Percentiles rank a stretch among this genome's conserved stretches.
Evolutionary conservation across 208 protist species (phyloP).

Genomic region (Porcisia hertigi): DNA sequence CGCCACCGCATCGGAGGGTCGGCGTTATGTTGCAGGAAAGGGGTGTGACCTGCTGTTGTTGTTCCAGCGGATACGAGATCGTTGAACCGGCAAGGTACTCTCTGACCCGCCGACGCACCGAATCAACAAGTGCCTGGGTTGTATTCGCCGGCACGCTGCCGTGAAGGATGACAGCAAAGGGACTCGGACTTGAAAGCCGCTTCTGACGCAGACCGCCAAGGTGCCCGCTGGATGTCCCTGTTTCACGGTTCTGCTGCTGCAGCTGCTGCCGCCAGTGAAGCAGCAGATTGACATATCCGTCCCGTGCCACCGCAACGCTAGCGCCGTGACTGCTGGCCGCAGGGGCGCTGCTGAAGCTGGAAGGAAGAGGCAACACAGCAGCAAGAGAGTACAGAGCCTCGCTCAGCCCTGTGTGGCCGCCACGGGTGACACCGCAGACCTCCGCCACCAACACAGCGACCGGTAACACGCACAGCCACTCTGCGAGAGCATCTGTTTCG

Average conservation of each 20-base stretch:
- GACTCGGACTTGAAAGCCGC: neutral
- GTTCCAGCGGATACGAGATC: neutral
- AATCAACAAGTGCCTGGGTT: neutral
- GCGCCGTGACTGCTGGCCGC: neutral
- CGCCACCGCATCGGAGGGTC: neutral
- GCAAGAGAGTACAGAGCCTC: constrained; percentile 9
- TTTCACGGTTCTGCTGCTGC: neutral
- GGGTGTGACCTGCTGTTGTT: neutral
- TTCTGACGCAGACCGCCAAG: neutral
- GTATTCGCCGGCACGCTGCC: neutral
- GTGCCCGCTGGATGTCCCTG: neutral
- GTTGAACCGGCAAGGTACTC: constrained; percentile 20
- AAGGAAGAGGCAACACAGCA: constrained; percentile 1
- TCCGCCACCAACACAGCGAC: neutral
- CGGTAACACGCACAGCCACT: constrained; percentile 22
- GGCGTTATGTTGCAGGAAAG: neutral
- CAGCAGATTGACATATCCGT: constrained; percentile 1
- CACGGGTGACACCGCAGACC: neutral
- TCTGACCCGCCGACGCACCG: constrained; percentile 6
- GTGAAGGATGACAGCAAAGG: constrained; percentile 1
- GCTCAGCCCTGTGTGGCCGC: neutral
- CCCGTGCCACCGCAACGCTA: neutral
- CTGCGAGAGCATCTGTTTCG: neutral
- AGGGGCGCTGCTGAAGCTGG: neutral
- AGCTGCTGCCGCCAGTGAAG: constrained; percentile 9